These are phyloP conservation scores for Trypanosoma lewisi DNA, from an alignment of 208 protist species.

Conservation along the genomic window DNA sequence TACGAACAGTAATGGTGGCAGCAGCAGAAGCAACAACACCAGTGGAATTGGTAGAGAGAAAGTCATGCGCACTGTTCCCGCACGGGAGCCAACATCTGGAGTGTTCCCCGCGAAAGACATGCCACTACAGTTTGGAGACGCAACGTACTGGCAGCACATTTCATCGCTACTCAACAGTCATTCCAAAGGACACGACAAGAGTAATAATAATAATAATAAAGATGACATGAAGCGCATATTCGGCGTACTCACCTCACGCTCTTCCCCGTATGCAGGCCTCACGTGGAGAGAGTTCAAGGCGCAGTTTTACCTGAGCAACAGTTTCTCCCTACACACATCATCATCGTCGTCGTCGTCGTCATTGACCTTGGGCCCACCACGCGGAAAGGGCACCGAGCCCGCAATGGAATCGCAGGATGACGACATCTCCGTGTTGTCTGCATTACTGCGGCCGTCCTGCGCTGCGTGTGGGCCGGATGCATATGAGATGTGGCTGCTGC, in stretches of 20 bases:
- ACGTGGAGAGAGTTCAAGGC: conserved; percentile 23
- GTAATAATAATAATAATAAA: not conserved
- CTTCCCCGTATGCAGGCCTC: not conserved
- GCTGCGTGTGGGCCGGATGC: conserved; percentile 8
- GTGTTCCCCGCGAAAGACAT: not conserved
- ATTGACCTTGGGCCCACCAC: too few relatives aligned
- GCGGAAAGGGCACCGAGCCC: not conserved
- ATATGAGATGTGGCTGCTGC: conserved; percentile 5
- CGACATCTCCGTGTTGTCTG: not conserved
- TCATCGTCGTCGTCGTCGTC: too few relatives aligned
- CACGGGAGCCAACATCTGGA: not conserved
- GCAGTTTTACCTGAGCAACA: conserved; percentile 14
- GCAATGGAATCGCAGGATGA: not conserved
- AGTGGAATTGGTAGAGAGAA: not conserved
- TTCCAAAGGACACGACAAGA: not conserved
- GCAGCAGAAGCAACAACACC: too few relatives aligned
- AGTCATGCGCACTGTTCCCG: not conserved
- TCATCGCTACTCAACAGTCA: not conserved
- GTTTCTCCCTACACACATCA: not conserved
- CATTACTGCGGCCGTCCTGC: conserved; percentile 14
- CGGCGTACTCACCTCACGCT: not conserved
- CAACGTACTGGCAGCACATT: not conserved
- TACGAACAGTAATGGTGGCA: too few relatives aligned
- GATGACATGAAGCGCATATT: not conserved
- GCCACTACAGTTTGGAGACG: not conserved